Evolutionary conservation across 805 yeast genomes (phyloP).

Genomic region (Yamadazyma endophytica): DNA sequence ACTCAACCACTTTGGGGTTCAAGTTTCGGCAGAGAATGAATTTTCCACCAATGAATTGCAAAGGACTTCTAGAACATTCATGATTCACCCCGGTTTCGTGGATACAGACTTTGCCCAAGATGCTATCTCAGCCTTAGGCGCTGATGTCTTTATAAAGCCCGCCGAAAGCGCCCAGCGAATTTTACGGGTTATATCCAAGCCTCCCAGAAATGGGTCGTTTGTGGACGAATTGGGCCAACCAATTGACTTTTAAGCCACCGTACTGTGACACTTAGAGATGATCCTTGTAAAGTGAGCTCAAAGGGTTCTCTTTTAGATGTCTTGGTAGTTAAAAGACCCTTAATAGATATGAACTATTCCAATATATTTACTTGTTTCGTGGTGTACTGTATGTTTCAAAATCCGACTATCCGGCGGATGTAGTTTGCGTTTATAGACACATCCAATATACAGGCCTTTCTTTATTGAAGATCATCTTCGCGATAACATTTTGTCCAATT

Average conservation of each 20-base stretch:
- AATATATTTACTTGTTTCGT: not conserved
- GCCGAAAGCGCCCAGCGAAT: slow-evolving; percentile 1
- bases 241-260: too few species aligned
- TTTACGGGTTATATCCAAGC: not conserved
- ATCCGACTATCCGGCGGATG: not conserved
- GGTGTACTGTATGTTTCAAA: not conserved
- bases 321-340: too few species aligned
- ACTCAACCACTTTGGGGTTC: slow-evolving; percentile 22
- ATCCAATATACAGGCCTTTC: too few species aligned
- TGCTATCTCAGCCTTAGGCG: slow-evolving; percentile 1
- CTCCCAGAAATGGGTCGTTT: too few species aligned
- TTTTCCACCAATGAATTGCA: not conserved
- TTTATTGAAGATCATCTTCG: too few species aligned
- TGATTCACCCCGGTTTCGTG: slow-evolving; percentile 39
- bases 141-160: slow-evolving; percentile 3
- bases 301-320: too few species aligned
- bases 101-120: slow-evolving; percentile 23
- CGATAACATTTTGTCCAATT: not conserved
- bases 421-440: not conserved
- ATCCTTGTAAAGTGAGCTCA: too few species aligned
- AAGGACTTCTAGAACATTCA: slow-evolving; percentile 3
- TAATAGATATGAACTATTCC: too few species aligned
- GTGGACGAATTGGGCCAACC: too few species aligned
- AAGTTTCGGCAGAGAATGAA: slow-evolving; percentile 16
- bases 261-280: too few species aligned